Percentiles rank a stretch among this genome's conserved stretches.
These are phyloP conservation scores for Ascochyta fabae DNA, from an alignment of 2,329 filamentous ascomycete species.

Conservation along the genomic window DNA sequence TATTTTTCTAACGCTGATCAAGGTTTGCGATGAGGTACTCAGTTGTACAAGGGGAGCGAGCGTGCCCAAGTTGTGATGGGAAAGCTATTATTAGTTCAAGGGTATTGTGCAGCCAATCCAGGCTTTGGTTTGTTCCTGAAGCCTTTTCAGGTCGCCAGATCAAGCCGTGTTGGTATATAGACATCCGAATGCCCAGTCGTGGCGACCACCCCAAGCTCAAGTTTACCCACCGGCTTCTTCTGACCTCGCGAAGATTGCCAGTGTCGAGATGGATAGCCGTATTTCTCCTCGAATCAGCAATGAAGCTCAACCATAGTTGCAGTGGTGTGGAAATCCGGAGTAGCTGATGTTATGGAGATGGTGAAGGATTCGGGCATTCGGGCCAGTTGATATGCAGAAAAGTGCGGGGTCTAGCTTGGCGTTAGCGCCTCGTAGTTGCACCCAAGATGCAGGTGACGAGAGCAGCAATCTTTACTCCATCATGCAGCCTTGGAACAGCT, in stretches of 20 bases:
- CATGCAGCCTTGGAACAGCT: not conserved
- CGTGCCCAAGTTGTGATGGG: too few species aligned
- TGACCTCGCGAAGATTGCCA: not conserved
- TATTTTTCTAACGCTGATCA: not conserved
- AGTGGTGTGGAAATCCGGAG: not conserved
- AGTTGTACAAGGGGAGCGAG: not conserved
- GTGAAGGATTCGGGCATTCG: not conserved
- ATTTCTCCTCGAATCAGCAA: not conserved
- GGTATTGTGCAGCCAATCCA: too few species aligned
- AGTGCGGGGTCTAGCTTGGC: slow-evolving; percentile 3
- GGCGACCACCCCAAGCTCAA: not conserved
- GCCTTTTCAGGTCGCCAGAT: not conserved
- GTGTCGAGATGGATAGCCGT: too few species aligned
- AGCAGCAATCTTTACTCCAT: not conserved
- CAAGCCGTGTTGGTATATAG: not conserved
- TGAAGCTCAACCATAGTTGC: not conserved
- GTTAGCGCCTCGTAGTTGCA: not conserved
- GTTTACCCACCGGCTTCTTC: not conserved
- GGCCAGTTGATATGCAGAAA: not conserved
- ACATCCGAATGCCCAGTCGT: too few species aligned
- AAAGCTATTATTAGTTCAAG: too few species aligned
- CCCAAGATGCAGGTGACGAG: not conserved
- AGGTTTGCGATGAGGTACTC: not conserved
- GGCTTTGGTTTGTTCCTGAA: not conserved
- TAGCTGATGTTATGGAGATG: not conserved